A percentile compares a stretch with the other conserved stretches of the same genome.
Conservation (phyloP, 2,329 filamentous ascomycete genomes). For the Clonostachys solani region DNA sequence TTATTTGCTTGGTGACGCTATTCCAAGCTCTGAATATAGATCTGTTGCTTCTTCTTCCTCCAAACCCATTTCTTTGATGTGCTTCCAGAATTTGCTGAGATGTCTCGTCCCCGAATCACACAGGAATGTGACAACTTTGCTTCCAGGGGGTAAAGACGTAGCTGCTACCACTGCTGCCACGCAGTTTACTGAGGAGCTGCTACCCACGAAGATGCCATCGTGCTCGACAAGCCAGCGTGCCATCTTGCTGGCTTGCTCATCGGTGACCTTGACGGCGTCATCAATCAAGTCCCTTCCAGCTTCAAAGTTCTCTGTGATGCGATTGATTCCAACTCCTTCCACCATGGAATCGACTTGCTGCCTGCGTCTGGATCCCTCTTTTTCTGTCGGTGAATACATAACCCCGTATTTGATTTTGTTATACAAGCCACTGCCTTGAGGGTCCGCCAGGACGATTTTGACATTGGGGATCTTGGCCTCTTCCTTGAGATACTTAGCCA, state of each 20-base stretch:
- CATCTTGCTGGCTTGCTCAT: conserved; percentile 88
- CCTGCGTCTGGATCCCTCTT: conserved; percentile 82
- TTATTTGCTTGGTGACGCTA: conserved; percentile 19
- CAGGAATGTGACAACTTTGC: conserved; percentile 74
- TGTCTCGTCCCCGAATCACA: conserved; percentile 83
- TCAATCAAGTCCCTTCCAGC: conserved; percentile 81
- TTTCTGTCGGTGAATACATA: conserved; percentile 88
- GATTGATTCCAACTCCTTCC: conserved; percentile 93
- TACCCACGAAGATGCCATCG: conserved; percentile 91
- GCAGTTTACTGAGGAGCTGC: conserved; percentile 96
- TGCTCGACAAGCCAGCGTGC: conserved; percentile 95
- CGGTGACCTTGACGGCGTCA: conserved; percentile 83
- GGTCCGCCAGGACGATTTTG: conserved; percentile 81
- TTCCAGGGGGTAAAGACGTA: conserved; percentile 54
- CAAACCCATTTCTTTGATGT: conserved; percentile 63
- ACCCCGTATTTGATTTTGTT: conserved; percentile 91
- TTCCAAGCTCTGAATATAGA: conserved; percentile 44
- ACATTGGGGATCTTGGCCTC: conserved; percentile 48
- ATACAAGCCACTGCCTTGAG: conserved; percentile 88
- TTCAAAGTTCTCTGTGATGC: conserved; percentile 91
- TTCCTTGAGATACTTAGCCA: conserved; percentile 79
- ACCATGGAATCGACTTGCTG: conserved; percentile 95
- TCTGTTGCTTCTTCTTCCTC: conserved; percentile 47
- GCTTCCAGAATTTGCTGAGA: conserved; percentile 81
- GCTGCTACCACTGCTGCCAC: conserved; percentile 71